Evolutionary conservation across 495 filamentous ascomycete genomes (phyloP).

Genomic region (Annulohypoxylon moriforme): DNA sequence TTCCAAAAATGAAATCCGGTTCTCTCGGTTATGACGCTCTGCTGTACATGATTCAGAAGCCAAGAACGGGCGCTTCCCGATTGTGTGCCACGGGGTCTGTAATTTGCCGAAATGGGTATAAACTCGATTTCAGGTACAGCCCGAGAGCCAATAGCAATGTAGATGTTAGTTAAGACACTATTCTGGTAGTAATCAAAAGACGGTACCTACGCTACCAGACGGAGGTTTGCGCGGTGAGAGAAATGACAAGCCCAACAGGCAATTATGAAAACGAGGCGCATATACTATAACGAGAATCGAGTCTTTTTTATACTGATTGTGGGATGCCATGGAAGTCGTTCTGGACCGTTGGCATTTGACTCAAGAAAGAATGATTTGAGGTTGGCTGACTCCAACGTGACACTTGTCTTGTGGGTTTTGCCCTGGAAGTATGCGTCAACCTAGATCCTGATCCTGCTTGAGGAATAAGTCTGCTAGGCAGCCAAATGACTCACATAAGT

Average conservation of each 20-base stretch:
- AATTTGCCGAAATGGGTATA: conserved; percentile 38
- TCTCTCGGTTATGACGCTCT: conserved; percentile 32
- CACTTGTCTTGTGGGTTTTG: conserved; percentile 17
- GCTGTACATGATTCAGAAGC: conserved; percentile 24
- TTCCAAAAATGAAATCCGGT: conserved; percentile 25
- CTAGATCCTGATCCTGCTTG: conserved; percentile 19
- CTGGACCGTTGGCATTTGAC: not conserved
- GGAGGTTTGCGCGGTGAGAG: conserved; percentile 28
- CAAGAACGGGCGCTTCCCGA: conserved; percentile 38
- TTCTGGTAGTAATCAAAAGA: conserved; percentile 22
- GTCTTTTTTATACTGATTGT: conserved; percentile 26
- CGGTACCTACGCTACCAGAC: conserved; percentile 14
- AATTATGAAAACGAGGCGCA: conserved; percentile 3
- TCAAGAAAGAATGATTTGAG: conserved; percentile 1
- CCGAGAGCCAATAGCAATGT: conserved; percentile 19
- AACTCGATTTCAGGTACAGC: conserved; percentile 33
- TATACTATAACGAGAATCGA: not conserved
- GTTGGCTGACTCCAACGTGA: conserved; percentile 17
- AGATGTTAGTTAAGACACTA: conserved; percentile 17
- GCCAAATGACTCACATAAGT: conserved; percentile 35
- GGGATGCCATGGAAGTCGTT: conserved; percentile 15
- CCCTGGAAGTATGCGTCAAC: conserved; percentile 27
- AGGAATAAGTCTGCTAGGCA: conserved; percentile 25
- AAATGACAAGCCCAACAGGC: conserved; percentile 20
- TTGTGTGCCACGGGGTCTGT: conserved; percentile 41